Percentiles rank a stretch among this genome's conserved stretches.
Evolutionary conservation across 2,329 filamentous ascomycete species (phyloP).

Genomic region (Zalaria obscura): DNA sequence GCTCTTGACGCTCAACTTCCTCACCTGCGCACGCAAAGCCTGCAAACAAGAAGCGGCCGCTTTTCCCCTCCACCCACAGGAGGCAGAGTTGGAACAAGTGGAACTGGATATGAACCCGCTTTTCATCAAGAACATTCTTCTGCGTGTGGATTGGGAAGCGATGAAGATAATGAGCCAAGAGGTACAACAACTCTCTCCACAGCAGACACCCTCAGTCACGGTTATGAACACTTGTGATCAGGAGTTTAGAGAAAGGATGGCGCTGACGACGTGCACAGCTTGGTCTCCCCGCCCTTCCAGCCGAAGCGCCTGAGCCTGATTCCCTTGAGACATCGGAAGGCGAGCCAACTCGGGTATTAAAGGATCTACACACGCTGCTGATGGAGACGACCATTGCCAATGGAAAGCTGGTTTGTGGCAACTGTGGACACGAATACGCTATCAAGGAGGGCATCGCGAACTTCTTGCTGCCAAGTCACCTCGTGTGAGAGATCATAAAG

Average conservation of each 20-base stretch:
- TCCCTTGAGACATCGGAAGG: constrained; percentile 36
- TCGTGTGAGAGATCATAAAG: constrained; percentile 41
- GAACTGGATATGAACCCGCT: constrained; percentile 69
- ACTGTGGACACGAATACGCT: constrained; percentile 86
- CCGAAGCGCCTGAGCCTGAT: constrained; percentile 17
- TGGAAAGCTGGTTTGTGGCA: constrained; percentile 78
- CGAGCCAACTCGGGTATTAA: constrained; percentile 53
- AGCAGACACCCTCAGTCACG: too few relatives aligned
- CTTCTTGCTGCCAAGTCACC: constrained; percentile 82
- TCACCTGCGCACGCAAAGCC: constrained; percentile 88
- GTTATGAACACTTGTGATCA: neutral
- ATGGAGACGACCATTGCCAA: constrained; percentile 82
- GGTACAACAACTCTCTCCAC: constrained; percentile 28
- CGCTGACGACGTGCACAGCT: neutral
- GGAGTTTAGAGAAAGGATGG: neutral
- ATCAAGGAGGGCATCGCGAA: constrained; percentile 95
- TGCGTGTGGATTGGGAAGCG: constrained; percentile 77
- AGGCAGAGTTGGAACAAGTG: constrained; percentile 77
- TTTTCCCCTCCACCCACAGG: constrained; percentile 83
- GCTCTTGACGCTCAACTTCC: constrained; percentile 86
- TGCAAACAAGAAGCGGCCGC: constrained; percentile 72
- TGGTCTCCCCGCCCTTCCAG: constrained; percentile 60
- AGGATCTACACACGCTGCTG: constrained; percentile 67
- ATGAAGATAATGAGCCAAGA: constrained; percentile 63
- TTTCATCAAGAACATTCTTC: constrained; percentile 73